These are phyloP conservation scores for Apiotrichum montevideense DNA, from an alignment of 1,284 basidiomycete species.

Conservation along the genomic window DNA sequence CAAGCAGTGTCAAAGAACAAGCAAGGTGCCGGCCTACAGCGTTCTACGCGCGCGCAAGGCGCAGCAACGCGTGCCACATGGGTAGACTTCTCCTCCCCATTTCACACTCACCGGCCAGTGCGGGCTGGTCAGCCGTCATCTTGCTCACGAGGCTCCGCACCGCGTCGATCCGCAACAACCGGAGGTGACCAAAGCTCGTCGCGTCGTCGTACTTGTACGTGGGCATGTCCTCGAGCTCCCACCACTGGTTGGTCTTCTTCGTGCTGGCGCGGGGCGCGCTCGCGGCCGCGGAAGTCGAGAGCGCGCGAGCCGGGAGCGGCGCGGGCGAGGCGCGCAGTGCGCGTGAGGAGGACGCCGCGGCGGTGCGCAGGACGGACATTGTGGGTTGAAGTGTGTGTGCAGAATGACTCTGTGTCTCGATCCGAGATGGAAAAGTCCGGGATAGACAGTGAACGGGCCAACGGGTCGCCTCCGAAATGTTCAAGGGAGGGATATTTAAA, in stretches of 20 bases:
- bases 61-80: no score
- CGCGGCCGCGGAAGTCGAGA: background rate
- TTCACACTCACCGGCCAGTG: slow-evolving; percentile 63
- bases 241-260: background rate
- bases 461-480: no score
- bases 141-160: slow-evolving; percentile 66
- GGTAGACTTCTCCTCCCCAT: no score
- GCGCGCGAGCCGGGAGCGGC: background rate
- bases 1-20: no score
- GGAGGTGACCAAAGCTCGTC: slow-evolving; percentile 60
- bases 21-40: no score
- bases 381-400: background rate
- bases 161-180: slow-evolving; percentile 63
- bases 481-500: no score
- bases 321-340: background rate
- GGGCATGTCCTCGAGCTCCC: slow-evolving; percentile 38
- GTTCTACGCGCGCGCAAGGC: no score
- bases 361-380: slow-evolving; percentile 1
- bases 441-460: no score
- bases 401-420: no score
- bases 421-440: background rate
- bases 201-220: slow-evolving; percentile 56
- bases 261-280: background rate
- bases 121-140: slow-evolving; percentile 75
- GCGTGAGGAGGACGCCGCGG: background rate